Evolutionary conservation across 2,329 filamentous ascomycete species (phyloP), one percentile per base, ranked within the genome.

Genomic region (Pestalotiopsis sp.): DNA sequence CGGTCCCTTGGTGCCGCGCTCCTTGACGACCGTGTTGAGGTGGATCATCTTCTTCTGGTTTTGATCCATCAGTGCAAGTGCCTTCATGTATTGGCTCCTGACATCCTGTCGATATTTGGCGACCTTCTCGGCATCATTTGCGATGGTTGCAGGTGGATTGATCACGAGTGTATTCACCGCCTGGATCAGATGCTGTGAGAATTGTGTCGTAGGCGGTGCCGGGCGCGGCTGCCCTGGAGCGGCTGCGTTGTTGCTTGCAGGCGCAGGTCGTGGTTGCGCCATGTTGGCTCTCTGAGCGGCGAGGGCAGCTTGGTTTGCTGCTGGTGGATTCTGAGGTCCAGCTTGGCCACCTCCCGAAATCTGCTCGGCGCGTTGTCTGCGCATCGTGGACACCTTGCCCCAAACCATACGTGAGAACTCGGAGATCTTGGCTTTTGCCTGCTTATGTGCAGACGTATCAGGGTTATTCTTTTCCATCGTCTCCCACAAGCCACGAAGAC

Each of bases 391-490:
- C 4, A 89, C 82, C 76, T 89, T 90, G 0, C 76, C 77, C 3
- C 83, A 78, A 2, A 91, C 81, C 78, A 88, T 89, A 58, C 83
- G 83, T 0, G 88, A 88, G 74, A 91, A 91, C 9, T 91, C 88
- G 6, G 80, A 77, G 25, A 91, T 86, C 78, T 90, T 91, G 55
- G 83, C 82, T 71, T 84, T 85, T 0, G 89, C 88, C 0, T 81
- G 79, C 27, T 82, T 76, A 60, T 90, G 84, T 25, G 86, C 82
- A 0, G 74, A 73, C 3, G 86, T 87, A 1, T 82, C 80, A 0
- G 83, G 77, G 0, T 81, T 78, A 23, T 81, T 84, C 68, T 86
- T 84, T 60, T 87, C 84, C 55, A 87, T 82, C 25, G 79, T 81
- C 1, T 70, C 66, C 85, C 87, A 91, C 0, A 91, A 79, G 1